Base-by-base conservation (phyloP, 2,329 filamentous ascomycete species). In the Penicillium verrucosum region DNA sequence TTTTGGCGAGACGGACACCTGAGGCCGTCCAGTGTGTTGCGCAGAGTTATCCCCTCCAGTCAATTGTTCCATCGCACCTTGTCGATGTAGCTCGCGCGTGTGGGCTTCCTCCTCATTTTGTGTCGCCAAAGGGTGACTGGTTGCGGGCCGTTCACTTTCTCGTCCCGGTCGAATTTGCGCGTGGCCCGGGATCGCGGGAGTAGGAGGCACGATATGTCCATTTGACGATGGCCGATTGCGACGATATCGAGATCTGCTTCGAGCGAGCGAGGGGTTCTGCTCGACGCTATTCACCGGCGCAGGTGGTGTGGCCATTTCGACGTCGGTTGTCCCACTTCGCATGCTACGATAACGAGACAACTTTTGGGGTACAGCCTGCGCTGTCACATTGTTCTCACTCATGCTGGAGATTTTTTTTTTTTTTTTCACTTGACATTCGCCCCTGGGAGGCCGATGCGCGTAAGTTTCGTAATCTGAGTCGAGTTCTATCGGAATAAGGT, bases 211-310 rank as follows among this genome's bases (percentile, higher is more conserved):
- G 23, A 25, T 14, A 34, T 44, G 54, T 21, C 18, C 47, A 37
- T 53, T 56, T 8, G 57, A 43, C n/a, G n/a, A 25, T 21, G 61
- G 62, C 51, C 67, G 64, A 57, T 67, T 62, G 53, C 71, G 71
- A 42, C 70, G 66, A 50, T 73, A 72, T 40, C 70, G 70, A 57
- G 70, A 73, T 65, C 72, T 73, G 53, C 69, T 72, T 45, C 68
- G 67, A 25, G 67, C 63, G 37, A 73, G 65, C 21, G 66, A 65
- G n/a, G 66, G 63, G 12, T 66, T 66, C 38, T 50, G 44, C 21
- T 66, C 56, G 16, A 21, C 25, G 2, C 38, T 51, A 18, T 30
- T 23, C n/a, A 23, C 38, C 10, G 23, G 38, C 8, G 44, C 44
- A 23, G 52, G 34, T n/a, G 53, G 16, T 29, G 48, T 2, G 32